These are phyloP conservation scores for Mycosphaerelloides madeirae DNA, from an alignment of 2,329 filamentous ascomycete genomes.

Conservation along the genomic window DNA sequence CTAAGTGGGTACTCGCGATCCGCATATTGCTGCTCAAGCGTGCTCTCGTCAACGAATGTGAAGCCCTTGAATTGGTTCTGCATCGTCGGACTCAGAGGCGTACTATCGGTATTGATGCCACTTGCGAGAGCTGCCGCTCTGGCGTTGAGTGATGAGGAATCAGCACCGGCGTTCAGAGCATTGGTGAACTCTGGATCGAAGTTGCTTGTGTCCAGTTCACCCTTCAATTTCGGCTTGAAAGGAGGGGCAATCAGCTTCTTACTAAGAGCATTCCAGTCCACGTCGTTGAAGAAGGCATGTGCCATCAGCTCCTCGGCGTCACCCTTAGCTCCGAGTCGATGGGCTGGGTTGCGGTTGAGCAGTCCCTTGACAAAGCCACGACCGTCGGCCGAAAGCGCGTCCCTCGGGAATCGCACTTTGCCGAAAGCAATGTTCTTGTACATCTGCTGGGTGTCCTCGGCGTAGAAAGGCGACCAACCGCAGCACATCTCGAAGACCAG, in stretches of 20 bases:
- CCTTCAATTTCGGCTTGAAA: conserved; percentile 96
- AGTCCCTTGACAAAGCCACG: conserved; percentile 97
- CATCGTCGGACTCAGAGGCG: conserved; percentile 87
- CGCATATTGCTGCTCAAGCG: conserved; percentile 76
- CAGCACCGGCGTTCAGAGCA: conserved; percentile 77
- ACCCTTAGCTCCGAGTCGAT: conserved; percentile 81
- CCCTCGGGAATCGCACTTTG: conserved; percentile 92
- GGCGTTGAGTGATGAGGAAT: conserved; percentile 76
- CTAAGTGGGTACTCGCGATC: conserved; percentile 40
- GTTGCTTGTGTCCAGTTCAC: conserved; percentile 92
- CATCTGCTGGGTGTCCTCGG: conserved; percentile 99
- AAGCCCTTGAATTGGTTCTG: conserved; percentile 98
- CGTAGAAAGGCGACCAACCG: conserved; percentile 98
- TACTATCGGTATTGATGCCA: conserved; percentile 77
- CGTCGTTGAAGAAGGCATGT: conserved; percentile 89
- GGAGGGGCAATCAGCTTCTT: conserved; percentile 93
- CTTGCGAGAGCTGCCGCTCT: conserved; percentile 80
- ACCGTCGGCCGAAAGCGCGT: conserved; percentile 89
- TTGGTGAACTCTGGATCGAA: conserved; percentile 99
- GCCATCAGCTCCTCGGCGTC: conserved; percentile 93
- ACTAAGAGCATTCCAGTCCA: conserved; percentile 82
- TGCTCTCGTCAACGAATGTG: conserved; percentile 97
- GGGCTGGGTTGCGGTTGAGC: conserved; percentile 93
- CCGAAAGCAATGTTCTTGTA: conserved; percentile 99
- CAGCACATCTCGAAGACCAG: conserved; percentile 99